Base-by-base conservation (phyloP, 345 rosid species). In the Eucalyptus fibrosa region DNA sequence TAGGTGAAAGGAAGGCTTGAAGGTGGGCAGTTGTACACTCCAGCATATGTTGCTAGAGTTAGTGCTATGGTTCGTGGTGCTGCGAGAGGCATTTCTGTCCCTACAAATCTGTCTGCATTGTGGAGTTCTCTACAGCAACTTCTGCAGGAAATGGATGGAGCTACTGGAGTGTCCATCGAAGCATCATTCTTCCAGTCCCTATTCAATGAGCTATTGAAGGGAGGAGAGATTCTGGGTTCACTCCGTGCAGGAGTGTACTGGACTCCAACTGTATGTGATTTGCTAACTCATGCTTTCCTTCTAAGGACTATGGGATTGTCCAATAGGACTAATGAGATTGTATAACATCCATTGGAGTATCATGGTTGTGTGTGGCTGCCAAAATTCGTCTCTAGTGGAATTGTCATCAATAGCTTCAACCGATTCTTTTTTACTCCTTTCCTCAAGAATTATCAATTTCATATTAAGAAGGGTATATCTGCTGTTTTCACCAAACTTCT, bases 1-100 rank as follows among this genome's bases (percentile, higher is more conserved):
- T 89, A 97, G 99, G 98, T 97, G 93, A 94, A 95, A 93, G 99
- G 99, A 90, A 96, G 98, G 95, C 98, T 97, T 92, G 99, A 97
- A 95, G 97, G 99, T 89, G 99, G 99, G 86, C 99, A 97, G 59
- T 89, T 97, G 88, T 97, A 97, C 89, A 97, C 99, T 17, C 99
- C 99, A 6, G 99, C 96, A 53, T 96, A 97, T 95, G 98, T 97
- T 91, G 95, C 97, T 80, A 96, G 99, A 89, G 97, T 98, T 89
- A 93, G 96, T 82, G 98, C 98, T 87, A 96, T 97, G 98, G 98
- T 98, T 91, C 95, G 98, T 44, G 99, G 99, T 89, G 99, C 98
- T 89, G 94, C 98, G 5, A 94, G 99, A 91, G 99, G 97, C 87
- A 92, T 98, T 50, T 95, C 98, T 40, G 96, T 98, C 89, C 99